Evolutionary conservation across 129 eudicot genomes (phyloP).

Genomic region (Tagetes patula): DNA sequence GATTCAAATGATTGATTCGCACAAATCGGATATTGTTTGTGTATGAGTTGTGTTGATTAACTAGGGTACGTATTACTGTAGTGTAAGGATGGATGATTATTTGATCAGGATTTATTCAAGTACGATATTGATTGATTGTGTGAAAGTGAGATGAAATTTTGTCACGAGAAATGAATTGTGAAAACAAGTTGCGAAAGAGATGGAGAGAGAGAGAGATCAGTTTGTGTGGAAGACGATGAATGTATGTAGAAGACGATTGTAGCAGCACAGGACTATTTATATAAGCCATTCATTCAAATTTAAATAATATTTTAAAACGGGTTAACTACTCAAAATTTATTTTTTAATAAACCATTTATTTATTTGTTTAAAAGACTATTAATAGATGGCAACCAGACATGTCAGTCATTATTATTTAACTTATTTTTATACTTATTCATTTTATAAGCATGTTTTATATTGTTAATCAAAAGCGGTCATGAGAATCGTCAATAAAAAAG

Average conservation of each 20-base stretch:
- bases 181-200: slow-evolving; percentile 30
- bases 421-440: background rate
- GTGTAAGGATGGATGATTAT: too few relatives aligned
- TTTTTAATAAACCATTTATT: too few relatives aligned
- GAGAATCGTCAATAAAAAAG: too few relatives aligned
- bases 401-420: too few relatives aligned
- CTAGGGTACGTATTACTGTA: background rate
- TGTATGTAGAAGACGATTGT: slow-evolving; percentile 30
- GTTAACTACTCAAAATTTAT: background rate
- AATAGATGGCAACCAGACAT: background rate
- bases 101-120: background rate
- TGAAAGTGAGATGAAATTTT: slow-evolving; percentile 13
- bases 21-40: background rate
- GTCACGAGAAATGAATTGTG: slow-evolving; percentile 27
- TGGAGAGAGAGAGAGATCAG: slow-evolving; percentile 16
- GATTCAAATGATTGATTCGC: slow-evolving; percentile 12
- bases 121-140: background rate
- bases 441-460: too few relatives aligned
- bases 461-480: too few relatives aligned
- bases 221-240: slow-evolving; percentile 18
- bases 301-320: background rate
- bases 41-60: slow-evolving; percentile 6
- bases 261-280: slow-evolving; percentile 23
- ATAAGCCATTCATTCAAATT: slow-evolving; percentile 18
- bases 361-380: background rate